Percentiles rank a stretch among this genome's conserved stretches.
phyloP scores from a whole-genome alignment of 257 asterid species.

The Forsythia suspensa region DNA sequence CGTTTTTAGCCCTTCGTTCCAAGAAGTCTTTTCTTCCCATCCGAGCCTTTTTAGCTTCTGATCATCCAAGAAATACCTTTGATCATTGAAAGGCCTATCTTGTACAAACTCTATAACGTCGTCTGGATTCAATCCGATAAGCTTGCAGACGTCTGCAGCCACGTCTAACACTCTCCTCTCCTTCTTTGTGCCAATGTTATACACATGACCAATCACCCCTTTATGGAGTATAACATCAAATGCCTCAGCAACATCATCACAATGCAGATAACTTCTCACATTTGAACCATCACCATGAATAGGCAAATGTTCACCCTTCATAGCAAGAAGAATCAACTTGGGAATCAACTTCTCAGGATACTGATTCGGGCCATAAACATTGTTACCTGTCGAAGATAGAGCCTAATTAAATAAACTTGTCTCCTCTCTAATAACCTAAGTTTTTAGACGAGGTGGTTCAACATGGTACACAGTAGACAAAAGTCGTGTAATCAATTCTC shows the following conservation, averaged over 20 bases:
- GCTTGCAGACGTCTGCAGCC: slow-evolving; percentile 18
- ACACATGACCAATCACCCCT: slow-evolving; percentile 21
- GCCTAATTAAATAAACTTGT: no score
- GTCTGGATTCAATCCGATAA: slow-evolving; percentile 7
- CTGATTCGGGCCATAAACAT: slow-evolving; percentile 26
- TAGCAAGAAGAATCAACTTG: slow-evolving; percentile 18
- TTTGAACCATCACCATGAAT: slow-evolving; percentile 20
- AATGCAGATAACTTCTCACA: slow-evolving; percentile 16
- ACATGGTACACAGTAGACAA: no score
- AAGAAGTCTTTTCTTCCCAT: slow-evolving; percentile 13
- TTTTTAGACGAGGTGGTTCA: no score
- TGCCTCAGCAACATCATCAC: slow-evolving; percentile 23
- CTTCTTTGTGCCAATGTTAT: slow-evolving; percentile 20
- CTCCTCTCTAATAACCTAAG: no score
- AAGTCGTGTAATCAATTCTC: no score
- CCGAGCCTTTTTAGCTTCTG: slow-evolving; percentile 21
- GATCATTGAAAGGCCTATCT: slow-evolving; percentile 21
- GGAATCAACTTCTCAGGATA: slow-evolving; percentile 25
- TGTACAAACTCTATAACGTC: slow-evolving; percentile 12
- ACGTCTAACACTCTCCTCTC: slow-evolving; percentile 23
- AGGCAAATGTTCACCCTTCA: slow-evolving; percentile 20
- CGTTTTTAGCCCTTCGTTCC: slow-evolving; percentile 21
- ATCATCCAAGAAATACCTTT: slow-evolving; percentile 22
- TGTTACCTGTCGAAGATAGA: neutral
- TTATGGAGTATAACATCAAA: slow-evolving; percentile 18